Base-by-base conservation (phyloP, 176 grass and related monocot species). In the Metroxylon sagu region DNA sequence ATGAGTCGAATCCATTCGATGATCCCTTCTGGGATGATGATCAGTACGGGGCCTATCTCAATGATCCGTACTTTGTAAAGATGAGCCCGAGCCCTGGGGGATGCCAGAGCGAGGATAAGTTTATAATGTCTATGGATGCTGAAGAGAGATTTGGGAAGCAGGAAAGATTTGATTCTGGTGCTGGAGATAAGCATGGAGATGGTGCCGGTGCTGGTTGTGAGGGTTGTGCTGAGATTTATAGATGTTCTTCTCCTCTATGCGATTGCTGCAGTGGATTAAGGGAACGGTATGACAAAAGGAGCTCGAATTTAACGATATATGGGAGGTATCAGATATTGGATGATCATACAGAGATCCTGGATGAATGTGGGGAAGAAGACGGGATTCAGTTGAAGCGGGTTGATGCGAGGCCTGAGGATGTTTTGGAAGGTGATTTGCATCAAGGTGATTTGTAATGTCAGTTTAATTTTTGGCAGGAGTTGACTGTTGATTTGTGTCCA, bases 281-380 rank as follows among this genome's bases (percentile, higher is more conserved):
- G 59, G 74, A 64, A 26, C 59, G 19, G 50, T 68, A 82, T 5
- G 79, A 10, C 8, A 52, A 63, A 0, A 50, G 19, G 49, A 65
- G 76, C 54, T 85, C 94, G 6, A 89, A 67, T 74, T 85, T 68
- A 4, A 59, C 82, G 2, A 70, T 99, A 27, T 93, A 99, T 48
- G 88, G 81, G 53, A 85, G 85, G 58, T 99, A 99, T 68, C 80
- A 86, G 64, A 86, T 99, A 80, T 83, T 86, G 64, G 85, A 89
- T 83, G 94, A 99, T 50, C 80, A 87, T 48, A 89, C 88, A 0
- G 94, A 99, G 67, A 76, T 78, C 70, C 68, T 89, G n/a, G 84
- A 83, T 78, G 85, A 99, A 53, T 89, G 60, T 66, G 60, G 60
- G 14, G 53, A 57, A 74, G 67, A 83, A 74, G 67, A 80, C 23